Evolutionary conservation across 768 basidiomycete genomes (phyloP), one percentile per base, ranked within the genome.

Genomic region (Collybia nuda): DNA sequence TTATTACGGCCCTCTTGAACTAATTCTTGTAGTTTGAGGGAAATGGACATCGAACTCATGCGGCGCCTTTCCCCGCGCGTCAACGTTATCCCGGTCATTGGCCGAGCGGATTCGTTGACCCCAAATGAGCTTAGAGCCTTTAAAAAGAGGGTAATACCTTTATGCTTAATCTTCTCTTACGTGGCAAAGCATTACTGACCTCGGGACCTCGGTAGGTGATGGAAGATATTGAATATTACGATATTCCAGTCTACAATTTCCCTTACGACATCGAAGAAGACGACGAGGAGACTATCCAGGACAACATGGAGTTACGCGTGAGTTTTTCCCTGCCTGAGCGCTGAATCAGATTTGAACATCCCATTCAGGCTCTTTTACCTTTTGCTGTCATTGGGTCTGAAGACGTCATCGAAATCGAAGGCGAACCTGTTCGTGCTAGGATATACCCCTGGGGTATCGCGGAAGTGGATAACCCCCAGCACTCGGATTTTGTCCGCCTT

Each of bases 1-100:
- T 12, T 6, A n/a, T n/a, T n/a, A n/a, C n/a, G 28, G 40, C 17
- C 24, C 14, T n/a, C n/a, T 43, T 55, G 21, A 59, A 38, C 46
- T 50, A 29, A 62, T 36, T 56, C 44, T 45, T 22, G 17, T 54
- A 87, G 85, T 7, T 73, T 96, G 52, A 77, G 91, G 48, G 93
- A 96, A 70, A 90, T 96, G 77, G 93, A 96, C 65, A 91, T 96
- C 51, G 90, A 90, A 68, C 79, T 94, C 50, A 96, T 96, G 93
- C 81, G 86, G 56, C 83, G 89, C 47, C 80, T 94, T 42, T 90
- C 92, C 8, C 90, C 90, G 23, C 85, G 90, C 48, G 92, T 93
- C 68, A 96, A 96, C 65, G 92, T 96, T 61, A 96, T 96, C 59
- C 93, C 93, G 22, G 90, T 93, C 59, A 84, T 87, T 60, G 93